Base-by-base conservation (phyloP, 805 yeast species). In the Candida vartiovaarae region DNA sequence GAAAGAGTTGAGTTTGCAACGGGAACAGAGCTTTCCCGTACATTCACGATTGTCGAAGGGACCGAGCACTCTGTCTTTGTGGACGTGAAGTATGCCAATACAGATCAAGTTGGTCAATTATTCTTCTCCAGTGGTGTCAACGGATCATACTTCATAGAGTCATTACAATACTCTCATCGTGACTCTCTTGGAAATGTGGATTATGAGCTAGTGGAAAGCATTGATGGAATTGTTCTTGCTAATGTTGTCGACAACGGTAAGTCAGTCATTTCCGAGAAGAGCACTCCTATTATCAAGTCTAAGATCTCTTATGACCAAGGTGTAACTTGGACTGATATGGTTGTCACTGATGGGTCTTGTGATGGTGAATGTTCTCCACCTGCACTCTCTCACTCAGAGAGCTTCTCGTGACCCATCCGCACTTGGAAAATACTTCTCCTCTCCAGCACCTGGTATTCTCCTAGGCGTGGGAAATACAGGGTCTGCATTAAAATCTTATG, bases 201-300 rank as follows among this genome's bases (percentile, higher is more conserved):
- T 7, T 59, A 67, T 37, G 64, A 71, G 26, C 57, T 62, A 20
- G 57, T 74, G 20, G 67, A 66, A 32, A 72, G 71, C 48, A 66
- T 80, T 20, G 85, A 81, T 46, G 90, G 89, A 8, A 71, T 76
- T 11, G 74, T 84, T 74, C 54, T 83, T 38, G 72, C 78, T 8
- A 75, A 74, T 52, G 44, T 55, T 31, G 62, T 44, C 30, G 38
- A 42, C 34, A 45, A 59, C 49, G 53, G 57, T 40, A 15, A 42
- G 35, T 46, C 43, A n/a, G 52, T 52, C 4, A 36, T 45, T 8
- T 5, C 39, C 20, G 38, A 40, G 8, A 45, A 32, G 3, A 40
- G 41, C 3, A 30, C 47, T 6, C 44, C 53, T 34, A 31, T 40
- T 8, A 43, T 60, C 24, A 50, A 55, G 26, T 59, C 68, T 5